Percentiles rank a stretch among this genome's conserved stretches.
Conservation (phyloP, 2,329 filamentous ascomycete genomes). For the Amylocarpus encephaloides region DNA sequence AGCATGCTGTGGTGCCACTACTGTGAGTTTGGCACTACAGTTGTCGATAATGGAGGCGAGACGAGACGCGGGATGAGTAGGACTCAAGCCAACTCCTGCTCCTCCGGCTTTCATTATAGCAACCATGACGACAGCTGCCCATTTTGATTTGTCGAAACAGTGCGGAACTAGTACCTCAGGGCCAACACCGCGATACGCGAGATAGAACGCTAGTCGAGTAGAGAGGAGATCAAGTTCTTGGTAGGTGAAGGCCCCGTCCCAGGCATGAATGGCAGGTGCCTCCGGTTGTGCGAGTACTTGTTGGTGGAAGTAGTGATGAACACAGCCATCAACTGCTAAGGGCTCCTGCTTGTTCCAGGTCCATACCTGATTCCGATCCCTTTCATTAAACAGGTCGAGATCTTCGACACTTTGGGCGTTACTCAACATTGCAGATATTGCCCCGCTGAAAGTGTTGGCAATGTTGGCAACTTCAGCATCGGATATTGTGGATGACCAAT, state of each 20-base stretch:
- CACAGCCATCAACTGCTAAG: not conserved
- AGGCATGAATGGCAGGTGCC: slow-evolving; percentile 19
- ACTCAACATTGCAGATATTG: not conserved
- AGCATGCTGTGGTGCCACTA: not conserved
- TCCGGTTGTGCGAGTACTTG: not conserved
- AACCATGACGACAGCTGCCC: slow-evolving; percentile 21
- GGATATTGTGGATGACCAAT: not conserved
- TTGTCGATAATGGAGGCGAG: not conserved
- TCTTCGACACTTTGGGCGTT: not conserved
- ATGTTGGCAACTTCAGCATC: not conserved
- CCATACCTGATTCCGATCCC: not conserved
- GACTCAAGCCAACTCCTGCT: slow-evolving; percentile 27
- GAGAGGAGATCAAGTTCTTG: slow-evolving; percentile 18
- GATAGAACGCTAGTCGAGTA: slow-evolving; percentile 9
- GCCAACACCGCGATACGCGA: slow-evolving; percentile 13
- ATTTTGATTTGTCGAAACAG: slow-evolving; percentile 24
- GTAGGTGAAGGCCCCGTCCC: slow-evolving; percentile 26
- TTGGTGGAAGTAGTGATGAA: not conserved
- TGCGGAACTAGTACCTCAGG: slow-evolving; percentile 16
- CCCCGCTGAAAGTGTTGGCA: not conserved
- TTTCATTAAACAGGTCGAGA: slow-evolving; percentile 1
- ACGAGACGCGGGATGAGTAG: slow-evolving; percentile 19
- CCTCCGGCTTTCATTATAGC: slow-evolving; percentile 23
- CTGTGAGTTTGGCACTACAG: not conserved
- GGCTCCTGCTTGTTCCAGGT: not conserved